Evolutionary conservation across 2,329 filamentous ascomycete genomes (phyloP).

Genomic region (Ceratocystis destructans): DNA sequence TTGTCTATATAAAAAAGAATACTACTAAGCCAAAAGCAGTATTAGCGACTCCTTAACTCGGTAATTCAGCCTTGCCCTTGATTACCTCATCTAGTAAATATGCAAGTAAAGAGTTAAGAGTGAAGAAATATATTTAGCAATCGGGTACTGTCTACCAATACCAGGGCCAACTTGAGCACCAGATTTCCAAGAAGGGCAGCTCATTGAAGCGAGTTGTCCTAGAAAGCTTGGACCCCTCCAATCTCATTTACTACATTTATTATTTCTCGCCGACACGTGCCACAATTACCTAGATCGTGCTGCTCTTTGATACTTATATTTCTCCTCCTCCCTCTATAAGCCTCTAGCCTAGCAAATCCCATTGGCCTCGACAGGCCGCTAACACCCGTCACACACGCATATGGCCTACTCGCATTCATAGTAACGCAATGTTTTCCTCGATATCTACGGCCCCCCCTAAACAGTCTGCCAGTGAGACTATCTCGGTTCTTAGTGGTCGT

Average conservation of each 20-base stretch:
- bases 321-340: neutral
- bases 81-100: neutral
- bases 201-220: slow-evolving; percentile 1
- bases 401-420: slow-evolving; percentile 30
- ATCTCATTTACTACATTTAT: slow-evolving; percentile 5
- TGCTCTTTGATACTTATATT: neutral
- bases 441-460: slow-evolving; percentile 68
- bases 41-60: neutral
- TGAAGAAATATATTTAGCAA: neutral
- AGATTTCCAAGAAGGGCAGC: slow-evolving; percentile 1
- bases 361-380: neutral
- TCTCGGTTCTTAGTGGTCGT: slow-evolving; percentile 74
- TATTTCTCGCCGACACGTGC: neutral
- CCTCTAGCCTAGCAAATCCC: neutral
- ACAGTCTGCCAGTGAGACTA: slow-evolving; percentile 91
- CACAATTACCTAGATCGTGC: neutral
- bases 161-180: neutral
- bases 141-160: too few relatives aligned
- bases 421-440: slow-evolving; percentile 32
- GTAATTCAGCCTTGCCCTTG: neutral
- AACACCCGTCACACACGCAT: neutral
- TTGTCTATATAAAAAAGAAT: neutral
- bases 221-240: slow-evolving; percentile 21
- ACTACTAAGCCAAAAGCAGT: neutral
- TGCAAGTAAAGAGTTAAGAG: neutral